Evolutionary conservation across 805 yeast genomes (phyloP), one percentile per base, ranked within the genome.

Genomic region (Ogataea corticis): DNA sequence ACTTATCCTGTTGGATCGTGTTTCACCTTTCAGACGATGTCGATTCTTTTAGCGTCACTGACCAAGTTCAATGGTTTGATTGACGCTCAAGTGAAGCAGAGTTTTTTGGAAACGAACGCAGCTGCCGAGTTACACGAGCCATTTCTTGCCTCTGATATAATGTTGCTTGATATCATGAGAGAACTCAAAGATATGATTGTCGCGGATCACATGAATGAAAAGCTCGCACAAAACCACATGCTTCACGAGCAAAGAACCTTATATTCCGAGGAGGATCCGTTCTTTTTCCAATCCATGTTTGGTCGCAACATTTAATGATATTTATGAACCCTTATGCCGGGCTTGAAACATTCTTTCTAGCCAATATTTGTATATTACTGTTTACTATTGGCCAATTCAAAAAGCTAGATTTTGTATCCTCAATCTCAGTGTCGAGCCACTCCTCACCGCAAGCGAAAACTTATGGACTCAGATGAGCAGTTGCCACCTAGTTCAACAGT

Each of bases 1-100:
- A 17, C 21, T 13, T 50, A 41, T 28, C 42, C 49, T 9, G 27
- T 42, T 15, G 42, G 39, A 14, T 45, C 54, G 7, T 50, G 51
- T 41, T 33, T 39, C 23, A 14, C 43, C 11, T 41, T 19, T 27
- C 51, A 50, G 33, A 16, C 37, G 15, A 21, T 48, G 21, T 33
- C 44, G 1, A 46, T 48, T 15, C 12, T 45, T 4, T 15, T 45
- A 9, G 44, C 48, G 2, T 44, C 37, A 7, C 15, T 42, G 4
- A 37, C 38, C 25, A 45, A 45, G 27, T 16, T 34, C 19, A 23
- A 11, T n/a, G 30, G 35, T n/a, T 18, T 34, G 4, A 15, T 48
- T 14, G 36, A 40, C 5, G 23, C 23, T 13, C 23, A 23, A 14
- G 31, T 43, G 25, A 28, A 40, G n/a, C 14, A 27, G 10, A 14